Percentiles rank a stretch among this genome's conserved stretches.
These are phyloP conservation scores for Solanum aculeatissimum DNA, from an alignment of 305 asterid species.

Conservation along the genomic window DNA sequence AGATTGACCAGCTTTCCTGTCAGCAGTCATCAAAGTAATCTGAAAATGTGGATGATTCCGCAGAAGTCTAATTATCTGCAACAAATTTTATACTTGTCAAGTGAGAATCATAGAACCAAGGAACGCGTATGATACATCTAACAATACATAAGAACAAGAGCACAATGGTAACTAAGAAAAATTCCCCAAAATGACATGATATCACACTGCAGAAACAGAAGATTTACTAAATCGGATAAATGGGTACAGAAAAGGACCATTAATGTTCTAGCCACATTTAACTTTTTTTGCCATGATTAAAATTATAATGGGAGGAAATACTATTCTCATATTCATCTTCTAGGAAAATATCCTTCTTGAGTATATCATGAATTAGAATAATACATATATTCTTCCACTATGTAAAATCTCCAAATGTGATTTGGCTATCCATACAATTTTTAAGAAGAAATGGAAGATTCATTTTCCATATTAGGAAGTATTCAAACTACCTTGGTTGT, in stretches of 20 bases:
- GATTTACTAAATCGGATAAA: neutral
- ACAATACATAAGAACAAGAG: neutral
- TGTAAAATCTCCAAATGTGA: neutral
- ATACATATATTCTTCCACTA: neutral
- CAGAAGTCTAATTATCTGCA: slow-evolving; percentile 77
- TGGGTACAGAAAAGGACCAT: neutral
- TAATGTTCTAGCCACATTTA: neutral
- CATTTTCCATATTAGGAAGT: neutral
- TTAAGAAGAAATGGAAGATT: neutral
- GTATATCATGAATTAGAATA: neutral
- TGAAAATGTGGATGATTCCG: slow-evolving; percentile 63
- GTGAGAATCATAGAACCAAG: neutral
- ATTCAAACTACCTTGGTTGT: neutral
- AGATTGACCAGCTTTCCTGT: slow-evolving; percentile 87
- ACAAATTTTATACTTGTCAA: neutral
- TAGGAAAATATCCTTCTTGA: neutral
- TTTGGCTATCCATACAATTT: neutral
- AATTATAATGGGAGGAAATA: neutral
- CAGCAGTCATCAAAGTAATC: slow-evolving; percentile 84
- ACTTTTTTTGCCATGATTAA: neutral
- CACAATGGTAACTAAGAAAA: neutral
- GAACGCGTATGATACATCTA: neutral
- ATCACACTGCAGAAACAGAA: neutral
- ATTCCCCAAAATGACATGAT: neutral
- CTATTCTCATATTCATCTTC: neutral